Evolutionary conservation across 768 basidiomycete genomes (phyloP).

Genomic region (Kwoniella dendrophila): DNA sequence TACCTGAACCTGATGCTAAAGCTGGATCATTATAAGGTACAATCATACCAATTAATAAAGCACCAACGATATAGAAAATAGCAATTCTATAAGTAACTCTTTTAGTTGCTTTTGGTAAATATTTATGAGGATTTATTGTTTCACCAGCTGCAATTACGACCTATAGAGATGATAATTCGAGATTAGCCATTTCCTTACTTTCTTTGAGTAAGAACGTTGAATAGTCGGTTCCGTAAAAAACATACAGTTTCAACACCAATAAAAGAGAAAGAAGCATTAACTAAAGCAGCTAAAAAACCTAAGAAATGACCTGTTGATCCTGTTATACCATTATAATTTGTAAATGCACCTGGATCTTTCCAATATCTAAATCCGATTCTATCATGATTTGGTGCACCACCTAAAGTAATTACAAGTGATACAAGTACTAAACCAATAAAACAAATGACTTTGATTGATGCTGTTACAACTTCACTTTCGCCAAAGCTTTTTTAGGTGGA

Average conservation of each 20-base stretch:
- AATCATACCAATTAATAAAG: constrained; percentile 69
- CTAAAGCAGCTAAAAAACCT: constrained; percentile 33
- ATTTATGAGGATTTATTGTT: constrained; percentile 43
- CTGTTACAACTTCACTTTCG: constrained; percentile 28
- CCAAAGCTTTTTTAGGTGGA: too few relatives aligned
- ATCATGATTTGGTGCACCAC: constrained; percentile 64
- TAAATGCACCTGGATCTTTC: constrained; percentile 49
- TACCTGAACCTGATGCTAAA: constrained; percentile 18
- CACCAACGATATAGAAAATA: constrained; percentile 76
- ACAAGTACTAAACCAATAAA: constrained; percentile 22
- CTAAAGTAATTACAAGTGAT: constrained; percentile 55
- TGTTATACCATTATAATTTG: constrained; percentile 19
- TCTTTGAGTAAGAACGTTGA: too few relatives aligned
- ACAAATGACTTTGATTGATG: constrained; percentile 27
- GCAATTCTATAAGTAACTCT: constrained; percentile 64
- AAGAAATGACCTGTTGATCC: constrained; percentile 26
- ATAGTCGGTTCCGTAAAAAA: background rate
- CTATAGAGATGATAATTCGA: constrained; percentile 2
- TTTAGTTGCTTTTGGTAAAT: constrained; percentile 46
- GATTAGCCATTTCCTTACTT: background rate
- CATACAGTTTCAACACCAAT: constrained; percentile 32
- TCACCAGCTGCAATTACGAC: constrained; percentile 46
- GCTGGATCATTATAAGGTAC: constrained; percentile 64
- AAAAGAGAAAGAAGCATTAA: constrained; percentile 46
- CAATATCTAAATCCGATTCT: constrained; percentile 60